Conservation (phyloP, 2,329 filamentous ascomycete genomes). For the Emmonsia crescens region DNA sequence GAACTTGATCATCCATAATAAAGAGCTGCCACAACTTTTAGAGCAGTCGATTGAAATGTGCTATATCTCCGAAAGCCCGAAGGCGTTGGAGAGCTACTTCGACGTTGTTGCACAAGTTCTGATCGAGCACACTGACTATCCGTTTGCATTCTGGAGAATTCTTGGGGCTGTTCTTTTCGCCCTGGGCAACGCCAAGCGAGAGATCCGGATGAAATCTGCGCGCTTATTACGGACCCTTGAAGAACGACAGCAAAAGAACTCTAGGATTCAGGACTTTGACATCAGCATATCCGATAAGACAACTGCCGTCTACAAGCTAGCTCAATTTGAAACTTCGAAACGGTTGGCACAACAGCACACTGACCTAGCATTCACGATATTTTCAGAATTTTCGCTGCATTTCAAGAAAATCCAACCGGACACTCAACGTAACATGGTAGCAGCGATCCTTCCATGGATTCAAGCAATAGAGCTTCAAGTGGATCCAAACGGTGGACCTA, state of each 20-base stretch:
- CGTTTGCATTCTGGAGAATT: slow-evolving; percentile 80
- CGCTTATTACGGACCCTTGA: slow-evolving; percentile 71
- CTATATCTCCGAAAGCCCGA: slow-evolving; percentile 68
- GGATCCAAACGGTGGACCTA: slow-evolving; percentile 83
- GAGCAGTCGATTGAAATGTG: slow-evolving; percentile 87
- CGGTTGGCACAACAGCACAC: slow-evolving; percentile 78
- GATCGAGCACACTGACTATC: slow-evolving; percentile 69
- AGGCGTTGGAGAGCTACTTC: slow-evolving; percentile 90
- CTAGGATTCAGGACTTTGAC: slow-evolving; percentile 91
- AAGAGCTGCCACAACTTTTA: slow-evolving; percentile 71
- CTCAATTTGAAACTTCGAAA: slow-evolving; percentile 93
- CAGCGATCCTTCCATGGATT: slow-evolving; percentile 90
- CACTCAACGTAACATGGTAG: slow-evolving; percentile 86
- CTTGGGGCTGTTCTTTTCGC: slow-evolving; percentile 83
- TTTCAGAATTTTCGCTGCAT: slow-evolving; percentile 88
- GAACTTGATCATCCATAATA: slow-evolving; percentile 83
- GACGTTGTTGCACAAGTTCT: slow-evolving; percentile 82
- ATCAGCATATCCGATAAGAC: slow-evolving; percentile 98
- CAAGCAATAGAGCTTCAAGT: slow-evolving; percentile 87
- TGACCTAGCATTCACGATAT: slow-evolving; percentile 82
- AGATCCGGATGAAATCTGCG: slow-evolving; percentile 79
- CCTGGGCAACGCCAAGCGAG: slow-evolving; percentile 80
- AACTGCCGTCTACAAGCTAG: slow-evolving; percentile 92
- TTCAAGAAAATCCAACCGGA: slow-evolving; percentile 78
- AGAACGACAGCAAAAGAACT: slow-evolving; percentile 69